A percentile compares a stretch with the other conserved stretches of the same genome.
phyloP scores from a whole-genome alignment of 2,329 filamentous ascomycete genomes.

The Arthrobotrys pseudoclavata region DNA sequence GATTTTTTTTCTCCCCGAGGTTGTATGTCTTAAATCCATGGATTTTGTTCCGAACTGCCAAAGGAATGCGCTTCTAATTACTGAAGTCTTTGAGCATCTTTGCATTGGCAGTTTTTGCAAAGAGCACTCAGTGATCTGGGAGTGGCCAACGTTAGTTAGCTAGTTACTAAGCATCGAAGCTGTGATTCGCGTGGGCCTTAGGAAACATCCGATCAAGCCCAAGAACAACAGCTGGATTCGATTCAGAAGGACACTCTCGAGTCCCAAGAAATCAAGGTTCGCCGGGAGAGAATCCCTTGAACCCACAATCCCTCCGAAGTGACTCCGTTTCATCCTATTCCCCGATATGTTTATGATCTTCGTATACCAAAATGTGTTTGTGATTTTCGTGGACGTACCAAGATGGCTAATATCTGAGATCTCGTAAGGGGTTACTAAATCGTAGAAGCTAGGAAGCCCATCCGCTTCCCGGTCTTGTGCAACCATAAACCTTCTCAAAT shows the following conservation, averaged over 20 bases:
- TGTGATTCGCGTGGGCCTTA: constrained; percentile 34
- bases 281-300: constrained; percentile 29
- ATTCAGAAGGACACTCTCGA: background rate
- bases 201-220: constrained; percentile 49
- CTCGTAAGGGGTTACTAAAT: constrained; percentile 12
- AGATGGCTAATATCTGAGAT: constrained; percentile 26
- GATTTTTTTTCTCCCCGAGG: background rate
- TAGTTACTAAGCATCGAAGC: background rate
- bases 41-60: constrained; percentile 7
- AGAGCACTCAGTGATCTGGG: constrained; percentile 11
- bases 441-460: constrained; percentile 9
- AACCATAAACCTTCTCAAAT: background rate
- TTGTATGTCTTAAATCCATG: constrained; percentile 51
- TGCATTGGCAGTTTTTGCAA: background rate
- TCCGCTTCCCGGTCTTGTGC: constrained; percentile 27
- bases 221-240: constrained; percentile 1
- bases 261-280: constrained; percentile 28
- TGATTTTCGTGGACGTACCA: background rate
- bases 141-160: background rate
- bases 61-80: constrained; percentile 25
- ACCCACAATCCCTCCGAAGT: constrained; percentile 60
- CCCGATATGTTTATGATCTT: background rate
- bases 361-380: constrained; percentile 3
- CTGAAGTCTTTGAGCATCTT: constrained; percentile 2
- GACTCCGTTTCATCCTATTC: constrained; percentile 34